Base-by-base conservation (phyloP, 2,329 filamentous ascomycete genomes). In the Calonectria ilicicola region DNA sequence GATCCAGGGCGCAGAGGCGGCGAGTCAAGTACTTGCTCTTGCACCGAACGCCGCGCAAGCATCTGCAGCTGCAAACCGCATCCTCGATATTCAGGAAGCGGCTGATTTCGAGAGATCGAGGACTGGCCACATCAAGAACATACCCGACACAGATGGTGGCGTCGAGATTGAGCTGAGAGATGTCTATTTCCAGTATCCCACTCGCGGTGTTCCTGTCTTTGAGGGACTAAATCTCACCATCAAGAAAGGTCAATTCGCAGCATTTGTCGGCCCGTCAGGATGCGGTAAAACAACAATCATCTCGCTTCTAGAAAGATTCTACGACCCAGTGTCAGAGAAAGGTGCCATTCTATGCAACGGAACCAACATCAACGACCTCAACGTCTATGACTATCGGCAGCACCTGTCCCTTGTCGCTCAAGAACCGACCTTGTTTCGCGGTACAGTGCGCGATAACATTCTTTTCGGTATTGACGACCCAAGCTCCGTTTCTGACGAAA, bases 1-100 rank as follows among this genome's bases (percentile, higher is more conserved):
- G 15, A 84, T 91, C 1, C 86, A 89, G 66, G 88, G 88, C 0
- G 87, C 87, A 0, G 87, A 91, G 77, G 84, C 74, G 6, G 75
- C 76, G 0, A 71, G 77, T n/a, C 69, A 70, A 17, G 68, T 68
- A 0, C 65, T 79, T 5, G 64, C 60, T 6, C 21, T 79, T 14
- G 75, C 75, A 0, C 77, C 77, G 0, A 76, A 74, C 6, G 76
- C 75, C 21, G 77, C 74, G 3, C 77, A 78, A 29, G 77, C 75
- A 1, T 73, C 32, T 1, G 67, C 72, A 4, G 77, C 78, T 3
- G 76, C 78, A 1, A 78, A 74, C 23, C 70, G 76, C 0, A 79
- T 79, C 81, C 5, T 88, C 85, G 1, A 78, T 15, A 66, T 79
- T 9, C 67, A 70, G 2, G 26, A 71, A 6, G 74, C 72, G 5